Evolutionary conservation across 257 asterid species (phyloP).

Genomic region (Solanum pennellii): DNA sequence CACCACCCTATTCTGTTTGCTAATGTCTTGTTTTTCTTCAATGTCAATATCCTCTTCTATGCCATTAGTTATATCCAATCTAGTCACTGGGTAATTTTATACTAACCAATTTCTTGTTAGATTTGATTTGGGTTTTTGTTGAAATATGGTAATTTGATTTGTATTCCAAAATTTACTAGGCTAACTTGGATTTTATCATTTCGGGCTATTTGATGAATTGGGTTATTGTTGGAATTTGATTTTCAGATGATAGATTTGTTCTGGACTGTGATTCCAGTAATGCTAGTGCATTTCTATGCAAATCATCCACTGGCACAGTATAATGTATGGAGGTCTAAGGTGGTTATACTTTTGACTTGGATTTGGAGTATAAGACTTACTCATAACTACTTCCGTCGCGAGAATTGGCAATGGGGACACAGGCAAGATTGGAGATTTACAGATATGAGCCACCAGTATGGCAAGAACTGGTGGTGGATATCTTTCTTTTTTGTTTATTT

Average conservation of each 20-base stretch:
- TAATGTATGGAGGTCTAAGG: constrained; percentile 50
- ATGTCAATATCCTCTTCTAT: constrained; percentile 77
- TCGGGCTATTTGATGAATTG: neutral
- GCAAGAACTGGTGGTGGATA: constrained; percentile 85
- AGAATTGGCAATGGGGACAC: constrained; percentile 88
- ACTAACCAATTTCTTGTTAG: neutral
- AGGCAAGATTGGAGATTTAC: constrained; percentile 90
- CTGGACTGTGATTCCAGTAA: constrained; percentile 84
- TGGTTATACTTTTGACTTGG: constrained; percentile 58
- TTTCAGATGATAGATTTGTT: constrained; percentile 83
- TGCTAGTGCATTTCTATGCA: constrained; percentile 56
- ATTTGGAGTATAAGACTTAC: constrained; percentile 75
- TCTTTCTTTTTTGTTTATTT: constrained; percentile 74
- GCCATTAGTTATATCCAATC: constrained; percentile 56
- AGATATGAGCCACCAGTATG: constrained; percentile 56
- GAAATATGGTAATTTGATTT: neutral
- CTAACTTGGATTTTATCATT: neutral
- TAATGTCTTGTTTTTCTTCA: constrained; percentile 63
- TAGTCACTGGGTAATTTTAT: constrained; percentile 70
- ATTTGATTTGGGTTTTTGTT: neutral
- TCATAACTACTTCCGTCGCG: constrained; percentile 93
- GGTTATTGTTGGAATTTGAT: neutral
- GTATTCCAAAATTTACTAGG: neutral
- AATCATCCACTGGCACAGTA: constrained; percentile 45
- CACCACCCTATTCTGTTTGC: constrained; percentile 64